Percentiles rank a stretch among this genome's conserved stretches.
phyloP scores from a whole-genome alignment of 2,329 filamentous ascomycete genomes.

The Beauveria scarabaeidicola region DNA sequence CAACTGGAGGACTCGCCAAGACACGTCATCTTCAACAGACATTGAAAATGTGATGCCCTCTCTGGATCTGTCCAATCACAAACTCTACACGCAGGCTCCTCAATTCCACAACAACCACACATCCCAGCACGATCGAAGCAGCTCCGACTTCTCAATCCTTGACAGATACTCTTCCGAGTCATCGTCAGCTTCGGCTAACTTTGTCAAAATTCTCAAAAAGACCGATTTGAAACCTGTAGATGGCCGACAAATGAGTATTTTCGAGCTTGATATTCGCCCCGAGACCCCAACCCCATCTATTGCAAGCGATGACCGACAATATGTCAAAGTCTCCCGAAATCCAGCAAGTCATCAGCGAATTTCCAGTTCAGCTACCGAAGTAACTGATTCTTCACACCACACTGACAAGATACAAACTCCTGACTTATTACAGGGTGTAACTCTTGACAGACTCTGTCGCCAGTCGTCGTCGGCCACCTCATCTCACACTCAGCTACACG shows the following conservation, averaged over 20 bases:
- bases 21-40: neutral
- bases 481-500: neutral
- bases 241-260: constrained; percentile 7
- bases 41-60: neutral
- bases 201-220: constrained; percentile 1
- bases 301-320: neutral
- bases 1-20: constrained; percentile 25
- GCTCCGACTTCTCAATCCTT: neutral
- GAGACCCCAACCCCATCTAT: neutral
- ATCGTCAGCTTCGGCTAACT: neutral
- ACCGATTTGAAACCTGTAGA: neutral
- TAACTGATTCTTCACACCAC: neutral
- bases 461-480: neutral
- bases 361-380: neutral
- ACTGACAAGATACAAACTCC: neutral
- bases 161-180: neutral
- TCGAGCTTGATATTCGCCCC: neutral
- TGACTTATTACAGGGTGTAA: neutral
- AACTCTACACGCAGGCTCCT: neutral
- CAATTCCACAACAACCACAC: neutral
- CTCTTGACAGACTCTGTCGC: neutral
- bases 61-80: neutral
- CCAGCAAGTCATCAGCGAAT: neutral
- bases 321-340: neutral
- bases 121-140: neutral